phyloP scores from a whole-genome alignment of 352 stramenopile genomes.

The Plasmopara muralis region DNA sequence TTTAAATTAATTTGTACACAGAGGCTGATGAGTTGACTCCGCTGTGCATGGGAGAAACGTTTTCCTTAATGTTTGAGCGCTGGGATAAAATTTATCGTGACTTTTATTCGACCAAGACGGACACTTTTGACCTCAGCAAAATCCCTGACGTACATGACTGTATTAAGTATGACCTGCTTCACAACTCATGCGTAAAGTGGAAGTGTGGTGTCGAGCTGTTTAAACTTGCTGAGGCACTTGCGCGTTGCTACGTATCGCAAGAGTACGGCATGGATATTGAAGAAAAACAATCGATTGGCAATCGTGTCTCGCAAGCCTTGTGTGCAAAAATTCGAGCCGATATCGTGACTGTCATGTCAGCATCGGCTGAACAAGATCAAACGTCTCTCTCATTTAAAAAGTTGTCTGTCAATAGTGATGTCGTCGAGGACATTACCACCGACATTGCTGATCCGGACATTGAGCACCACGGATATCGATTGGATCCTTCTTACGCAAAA shows the following conservation, averaged over 20 bases:
- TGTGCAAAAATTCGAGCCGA: slow-evolving; percentile 97
- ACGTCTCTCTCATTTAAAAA: slow-evolving; percentile 15
- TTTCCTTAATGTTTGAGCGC: slow-evolving; percentile 88
- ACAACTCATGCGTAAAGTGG: slow-evolving; percentile 92
- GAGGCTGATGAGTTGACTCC: slow-evolving; percentile 78
- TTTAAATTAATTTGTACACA: slow-evolving; percentile 2
- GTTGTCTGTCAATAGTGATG: slow-evolving; percentile 22
- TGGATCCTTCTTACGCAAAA: slow-evolving; percentile 80
- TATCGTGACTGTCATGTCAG: slow-evolving; percentile 78
- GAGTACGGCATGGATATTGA: slow-evolving; percentile 89
- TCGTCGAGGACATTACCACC: slow-evolving; percentile 16
- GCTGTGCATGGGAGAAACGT: slow-evolving; percentile 96
- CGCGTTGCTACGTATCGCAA: slow-evolving; percentile 96
- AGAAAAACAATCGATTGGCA: slow-evolving; percentile 95
- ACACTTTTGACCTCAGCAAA: slow-evolving; percentile 92
- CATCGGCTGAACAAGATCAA: slow-evolving; percentile 31
- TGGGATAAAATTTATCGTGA: slow-evolving; percentile 94
- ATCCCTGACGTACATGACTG: slow-evolving; percentile 98
- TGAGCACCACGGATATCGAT: slow-evolving; percentile 83
- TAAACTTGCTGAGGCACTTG: slow-evolving; percentile 91
- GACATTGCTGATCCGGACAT: slow-evolving; percentile 50
- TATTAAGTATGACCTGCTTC: slow-evolving; percentile 97
- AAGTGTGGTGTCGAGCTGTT: slow-evolving; percentile 90
- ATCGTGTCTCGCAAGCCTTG: slow-evolving; percentile 94
- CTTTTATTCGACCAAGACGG: slow-evolving; percentile 89